A percentile compares a stretch with the other conserved stretches of the same genome.
phyloP scores from a whole-genome alignment of 2,329 filamentous ascomycete species.

The Grosmannia serpens region DNA sequence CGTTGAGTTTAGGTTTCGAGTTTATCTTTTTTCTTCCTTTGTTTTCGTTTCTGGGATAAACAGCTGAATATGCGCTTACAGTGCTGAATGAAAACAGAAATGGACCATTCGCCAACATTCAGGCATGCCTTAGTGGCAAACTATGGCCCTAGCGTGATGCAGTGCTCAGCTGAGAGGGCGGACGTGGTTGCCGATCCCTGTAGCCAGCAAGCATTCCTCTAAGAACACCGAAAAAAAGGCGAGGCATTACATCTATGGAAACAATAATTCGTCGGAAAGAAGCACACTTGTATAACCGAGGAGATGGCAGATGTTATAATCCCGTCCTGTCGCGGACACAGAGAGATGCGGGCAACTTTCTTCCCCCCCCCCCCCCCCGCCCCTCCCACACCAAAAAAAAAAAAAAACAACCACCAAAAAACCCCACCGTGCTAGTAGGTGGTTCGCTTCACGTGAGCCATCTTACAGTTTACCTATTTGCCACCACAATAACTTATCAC shows the following conservation, averaged over 20 bases:
- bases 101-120: not conserved
- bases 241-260: too few relatives aligned
- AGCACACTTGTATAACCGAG: too few relatives aligned
- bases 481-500: too few relatives aligned
- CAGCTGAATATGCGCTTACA: not conserved
- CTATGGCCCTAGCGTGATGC: not conserved
- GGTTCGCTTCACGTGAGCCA: too few relatives aligned
- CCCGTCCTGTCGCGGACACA: too few relatives aligned
- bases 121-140: not conserved
- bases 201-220: not conserved
- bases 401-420: too few relatives aligned
- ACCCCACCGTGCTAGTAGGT: too few relatives aligned
- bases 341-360: not conserved
- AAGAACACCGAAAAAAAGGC: not conserved
- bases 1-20: not conserved
- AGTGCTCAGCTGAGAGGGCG: not conserved
- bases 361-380: too few relatives aligned
- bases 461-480: too few relatives aligned
- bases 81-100: not conserved
- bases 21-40: not conserved
- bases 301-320: too few relatives aligned
- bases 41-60: not conserved
- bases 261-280: too few relatives aligned
- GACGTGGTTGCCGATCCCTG: not conserved
- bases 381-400: too few relatives aligned